Base-by-base conservation (phyloP, 768 basidiomycete genomes). In the Trametes punicea region DNA sequence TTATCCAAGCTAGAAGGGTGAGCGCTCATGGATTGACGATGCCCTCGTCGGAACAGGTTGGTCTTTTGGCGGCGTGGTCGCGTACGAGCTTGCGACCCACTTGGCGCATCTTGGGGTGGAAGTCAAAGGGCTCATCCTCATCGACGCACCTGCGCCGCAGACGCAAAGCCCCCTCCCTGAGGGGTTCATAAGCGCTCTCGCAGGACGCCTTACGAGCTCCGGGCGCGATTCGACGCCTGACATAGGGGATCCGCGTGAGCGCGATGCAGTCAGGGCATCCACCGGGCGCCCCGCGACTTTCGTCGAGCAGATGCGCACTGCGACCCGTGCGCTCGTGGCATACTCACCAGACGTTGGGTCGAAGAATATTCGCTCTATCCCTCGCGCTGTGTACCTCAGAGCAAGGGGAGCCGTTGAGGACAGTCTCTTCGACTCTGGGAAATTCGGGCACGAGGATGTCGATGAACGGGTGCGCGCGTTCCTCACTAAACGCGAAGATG, bases 1-100 rank as follows among this genome's bases (percentile, higher is more conserved):
- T 34, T 15, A 13, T 21, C 4, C 38, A 6, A 15, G 10, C 21
- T 38, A 15, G n/a, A 29, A 21, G n/a, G 21, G 20, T 49, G 21
- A 21, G 3, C 27, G 26, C n/a, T n/a, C n/a, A n/a, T n/a, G n/a
- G n/a, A n/a, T n/a, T n/a, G n/a, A n/a, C n/a, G n/a, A n/a, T n/a
- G n/a, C n/a, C n/a, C n/a, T n/a, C n/a, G n/a, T n/a, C n/a, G 21
- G 44, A 36, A 27, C 51, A 89, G 88, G 88, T 0, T 90, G 87
- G 87, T 90, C 88, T 2, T 87, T 90, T 59, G 88, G 88, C 11
- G 88, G 87, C 2, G 81, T 88, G 4, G 80, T 81, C 0, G 85
- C 88, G 0, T 88, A 81, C 62, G 88, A 88, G 62, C 70, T 81
- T 2, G 80, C 83, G 16, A 76, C 75, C 0, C 78, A 79, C 25